Evolutionary conservation across 441 rosid species (phyloP).

Genomic region (Flueggea neowawraea): DNA sequence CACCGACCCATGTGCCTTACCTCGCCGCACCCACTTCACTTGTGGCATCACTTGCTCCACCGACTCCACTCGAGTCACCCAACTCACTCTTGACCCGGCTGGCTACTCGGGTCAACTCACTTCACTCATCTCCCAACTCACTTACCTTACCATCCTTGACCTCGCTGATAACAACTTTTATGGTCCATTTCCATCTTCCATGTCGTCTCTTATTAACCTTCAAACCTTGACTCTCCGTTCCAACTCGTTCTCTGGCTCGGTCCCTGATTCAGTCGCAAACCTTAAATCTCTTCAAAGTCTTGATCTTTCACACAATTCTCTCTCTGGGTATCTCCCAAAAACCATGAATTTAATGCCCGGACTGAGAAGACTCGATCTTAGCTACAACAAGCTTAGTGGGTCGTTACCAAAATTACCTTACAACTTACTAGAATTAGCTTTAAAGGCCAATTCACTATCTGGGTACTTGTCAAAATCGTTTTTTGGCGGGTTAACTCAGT

Average conservation of each 20-base stretch:
- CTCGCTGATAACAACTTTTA: constrained; percentile 67
- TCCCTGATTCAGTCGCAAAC: constrained; percentile 41
- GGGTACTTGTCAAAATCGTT: constrained; percentile 45
- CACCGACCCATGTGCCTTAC: constrained; percentile 72
- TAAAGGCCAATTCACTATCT: constrained; percentile 57
- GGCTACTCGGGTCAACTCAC: constrained; percentile 78
- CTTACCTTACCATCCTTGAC: constrained; percentile 53
- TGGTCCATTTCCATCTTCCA: constrained; percentile 58
- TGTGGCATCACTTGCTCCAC: constrained; percentile 72
- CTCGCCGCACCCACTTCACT: constrained; percentile 76
- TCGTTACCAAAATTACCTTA: constrained; percentile 58
- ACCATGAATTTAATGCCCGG: constrained; percentile 30
- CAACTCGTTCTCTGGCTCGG: constrained; percentile 65
- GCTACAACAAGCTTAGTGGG: constrained; percentile 71
- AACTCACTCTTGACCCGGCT: constrained; percentile 78
- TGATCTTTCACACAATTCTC: constrained; percentile 61
- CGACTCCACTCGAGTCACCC: constrained; percentile 61
- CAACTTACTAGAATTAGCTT: constrained; percentile 53
- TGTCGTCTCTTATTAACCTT: constrained; percentile 51
- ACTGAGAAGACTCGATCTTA: constrained; percentile 60
- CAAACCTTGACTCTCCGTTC: constrained; percentile 50
- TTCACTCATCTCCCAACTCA: constrained; percentile 56
- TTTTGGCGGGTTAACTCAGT: constrained; percentile 49
- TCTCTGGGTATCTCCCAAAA: constrained; percentile 58
- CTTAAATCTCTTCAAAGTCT: constrained; percentile 46